Conservation (phyloP, 371 early-diverging fungal genomes). For the Enterocytospora artemiae region DNA sequence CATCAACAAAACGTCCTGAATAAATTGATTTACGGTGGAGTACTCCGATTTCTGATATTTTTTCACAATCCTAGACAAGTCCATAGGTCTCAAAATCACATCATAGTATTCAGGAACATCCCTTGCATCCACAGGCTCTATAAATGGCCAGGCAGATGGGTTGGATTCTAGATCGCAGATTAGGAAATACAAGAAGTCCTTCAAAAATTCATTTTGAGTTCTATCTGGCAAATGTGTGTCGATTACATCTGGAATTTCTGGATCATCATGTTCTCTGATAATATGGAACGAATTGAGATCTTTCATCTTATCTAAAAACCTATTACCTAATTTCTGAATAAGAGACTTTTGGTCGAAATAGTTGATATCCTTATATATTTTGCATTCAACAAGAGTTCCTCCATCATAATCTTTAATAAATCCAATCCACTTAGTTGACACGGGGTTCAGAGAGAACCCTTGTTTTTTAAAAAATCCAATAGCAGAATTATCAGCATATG, state of each 20-base stretch:
- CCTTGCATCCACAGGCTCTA: constrained; percentile 73
- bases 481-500: constrained; percentile 98
- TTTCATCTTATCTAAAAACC: constrained; percentile 37
- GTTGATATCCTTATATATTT: constrained; percentile 50
- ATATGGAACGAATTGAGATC: constrained; percentile 31
- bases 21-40: constrained; percentile 64
- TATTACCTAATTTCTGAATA: constrained; percentile 30
- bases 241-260: not conserved
- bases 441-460: constrained; percentile 88
- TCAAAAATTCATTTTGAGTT: constrained; percentile 50
- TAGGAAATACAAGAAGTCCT: constrained; percentile 65
- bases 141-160: constrained; percentile 85
- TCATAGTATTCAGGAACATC: constrained; percentile 83
- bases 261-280: constrained; percentile 15
- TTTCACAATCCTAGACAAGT: constrained; percentile 66
- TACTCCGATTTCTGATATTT: constrained; percentile 69
- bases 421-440: constrained; percentile 87
- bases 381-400: constrained; percentile 77
- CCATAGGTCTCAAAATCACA: constrained; percentile 93
- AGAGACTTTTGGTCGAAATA: constrained; percentile 45
- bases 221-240: constrained; percentile 4
- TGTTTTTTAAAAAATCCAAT: constrained; percentile 97
- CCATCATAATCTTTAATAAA: constrained; percentile 99
- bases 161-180: constrained; percentile 68
- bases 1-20: constrained; percentile 67